phyloP scores from a whole-genome alignment of 2,329 filamentous ascomycete species.

The Aureobasidium subglaciale region DNA sequence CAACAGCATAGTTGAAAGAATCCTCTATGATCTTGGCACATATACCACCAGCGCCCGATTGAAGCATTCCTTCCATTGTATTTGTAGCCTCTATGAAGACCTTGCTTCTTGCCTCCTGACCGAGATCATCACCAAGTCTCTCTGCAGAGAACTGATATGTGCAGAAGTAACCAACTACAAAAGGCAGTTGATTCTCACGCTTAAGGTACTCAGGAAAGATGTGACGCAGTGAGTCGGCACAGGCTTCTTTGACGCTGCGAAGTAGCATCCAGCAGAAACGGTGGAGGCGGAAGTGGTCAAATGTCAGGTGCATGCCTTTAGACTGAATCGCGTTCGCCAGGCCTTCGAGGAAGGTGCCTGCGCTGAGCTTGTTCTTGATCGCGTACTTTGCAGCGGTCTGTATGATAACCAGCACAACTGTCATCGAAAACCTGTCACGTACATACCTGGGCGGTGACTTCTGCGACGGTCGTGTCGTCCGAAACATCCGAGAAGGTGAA shows the following conservation, averaged over 20 bases:
- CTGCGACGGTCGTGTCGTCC: too few species aligned
- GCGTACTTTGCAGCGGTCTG: background rate
- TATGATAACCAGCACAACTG: too few species aligned
- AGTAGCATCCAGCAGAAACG: background rate
- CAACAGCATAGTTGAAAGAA: background rate
- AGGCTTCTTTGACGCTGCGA: background rate
- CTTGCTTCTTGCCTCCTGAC: background rate
- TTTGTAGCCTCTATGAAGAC: background rate
- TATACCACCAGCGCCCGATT: background rate
- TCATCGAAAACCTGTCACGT: too few species aligned
- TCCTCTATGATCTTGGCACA: background rate
- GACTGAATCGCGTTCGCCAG: background rate
- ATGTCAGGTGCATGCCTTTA: background rate
- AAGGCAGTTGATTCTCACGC: background rate
- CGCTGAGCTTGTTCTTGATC: background rate
- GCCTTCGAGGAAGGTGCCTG: background rate
- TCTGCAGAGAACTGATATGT: background rate
- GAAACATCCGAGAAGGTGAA: background rate
- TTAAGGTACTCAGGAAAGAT: background rate
- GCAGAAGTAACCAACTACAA: background rate
- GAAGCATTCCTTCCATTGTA: background rate
- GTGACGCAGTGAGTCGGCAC: background rate
- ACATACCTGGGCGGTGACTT: background rate
- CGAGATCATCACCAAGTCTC: background rate
- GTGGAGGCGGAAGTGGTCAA: background rate